phyloP scores from a whole-genome alignment of 2,329 filamentous ascomycete species.

The Ciborinia camelliae region DNA sequence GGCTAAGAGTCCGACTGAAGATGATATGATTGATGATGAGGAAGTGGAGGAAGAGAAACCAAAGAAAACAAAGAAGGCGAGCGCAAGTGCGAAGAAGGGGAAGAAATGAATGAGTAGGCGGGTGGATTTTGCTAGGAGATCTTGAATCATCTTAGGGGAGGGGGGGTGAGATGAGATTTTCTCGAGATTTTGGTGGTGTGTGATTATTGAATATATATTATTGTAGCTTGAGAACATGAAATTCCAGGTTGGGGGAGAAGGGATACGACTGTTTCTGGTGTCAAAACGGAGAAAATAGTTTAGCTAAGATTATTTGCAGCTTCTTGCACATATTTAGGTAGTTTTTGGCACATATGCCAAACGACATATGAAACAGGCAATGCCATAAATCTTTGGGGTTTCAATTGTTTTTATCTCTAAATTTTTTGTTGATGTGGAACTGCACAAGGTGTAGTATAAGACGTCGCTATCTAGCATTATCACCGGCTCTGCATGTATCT shows the following conservation, averaged over 20 bases:
- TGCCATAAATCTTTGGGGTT: neutral
- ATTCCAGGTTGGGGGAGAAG: too few relatives aligned
- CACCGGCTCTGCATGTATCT: neutral
- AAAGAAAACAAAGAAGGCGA: conserved; percentile 30
- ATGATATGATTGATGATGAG: conserved; percentile 30
- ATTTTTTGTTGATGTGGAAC: neutral
- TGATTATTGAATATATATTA: neutral
- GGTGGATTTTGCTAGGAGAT: neutral
- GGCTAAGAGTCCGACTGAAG: conserved; percentile 26
- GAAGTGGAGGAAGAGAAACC: conserved; percentile 26
- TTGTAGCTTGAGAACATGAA: neutral
- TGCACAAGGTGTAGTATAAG: neutral
- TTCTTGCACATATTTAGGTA: conserved; percentile 10
- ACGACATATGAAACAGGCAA: neutral
- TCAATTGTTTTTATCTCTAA: neutral
- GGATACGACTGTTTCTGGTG: neutral
- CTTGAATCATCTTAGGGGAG: neutral
- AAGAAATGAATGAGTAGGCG: conserved; percentile 28
- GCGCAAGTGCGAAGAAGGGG: conserved; percentile 25
- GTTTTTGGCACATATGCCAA: neutral
- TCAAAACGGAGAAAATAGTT: neutral
- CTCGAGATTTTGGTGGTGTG: neutral
- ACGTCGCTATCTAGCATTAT: neutral
- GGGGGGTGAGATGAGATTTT: neutral
- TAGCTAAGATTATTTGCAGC: neutral